phyloP scores from a whole-genome alignment of 129 eudicot genomes.

The Helianthus annuus region DNA sequence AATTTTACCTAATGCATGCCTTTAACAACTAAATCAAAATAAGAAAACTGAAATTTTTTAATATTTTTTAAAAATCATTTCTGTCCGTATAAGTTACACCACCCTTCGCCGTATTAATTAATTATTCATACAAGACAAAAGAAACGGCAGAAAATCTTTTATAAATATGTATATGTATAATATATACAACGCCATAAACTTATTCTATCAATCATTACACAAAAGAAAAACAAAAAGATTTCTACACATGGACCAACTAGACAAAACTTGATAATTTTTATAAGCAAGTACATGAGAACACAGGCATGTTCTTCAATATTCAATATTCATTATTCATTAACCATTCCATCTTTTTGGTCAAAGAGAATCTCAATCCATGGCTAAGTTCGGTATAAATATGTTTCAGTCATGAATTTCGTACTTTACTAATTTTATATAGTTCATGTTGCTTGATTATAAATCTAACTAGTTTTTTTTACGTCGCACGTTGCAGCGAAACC shows the following conservation, averaged over 20 bases:
- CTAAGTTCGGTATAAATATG: background rate
- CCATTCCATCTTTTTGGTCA: background rate
- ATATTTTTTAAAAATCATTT: too few relatives aligned
- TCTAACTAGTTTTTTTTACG: too few relatives aligned
- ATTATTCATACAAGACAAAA: too few relatives aligned
- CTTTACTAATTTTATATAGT: too few relatives aligned
- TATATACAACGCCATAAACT: background rate
- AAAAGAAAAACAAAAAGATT: background rate
- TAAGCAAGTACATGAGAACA: background rate
- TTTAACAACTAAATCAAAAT: too few relatives aligned
- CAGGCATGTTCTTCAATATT: background rate
- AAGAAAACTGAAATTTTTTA: too few relatives aligned
- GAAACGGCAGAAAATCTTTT: background rate
- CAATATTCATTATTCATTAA: background rate
- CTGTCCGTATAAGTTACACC: too few relatives aligned
- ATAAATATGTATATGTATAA: background rate
- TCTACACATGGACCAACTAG: background rate
- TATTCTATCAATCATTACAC: background rate
- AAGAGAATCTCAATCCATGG: background rate
- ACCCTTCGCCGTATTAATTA: too few relatives aligned
- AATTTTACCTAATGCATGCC: too few relatives aligned
- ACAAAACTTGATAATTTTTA: background rate
- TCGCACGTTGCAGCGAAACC: too few relatives aligned
- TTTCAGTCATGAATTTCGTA: background rate
- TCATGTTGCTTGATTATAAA: background rate